Evolutionary conservation across 148 eudicot genomes (phyloP), one percentile per base, ranked within the genome.

Genomic region (Spergularia marina): DNA sequence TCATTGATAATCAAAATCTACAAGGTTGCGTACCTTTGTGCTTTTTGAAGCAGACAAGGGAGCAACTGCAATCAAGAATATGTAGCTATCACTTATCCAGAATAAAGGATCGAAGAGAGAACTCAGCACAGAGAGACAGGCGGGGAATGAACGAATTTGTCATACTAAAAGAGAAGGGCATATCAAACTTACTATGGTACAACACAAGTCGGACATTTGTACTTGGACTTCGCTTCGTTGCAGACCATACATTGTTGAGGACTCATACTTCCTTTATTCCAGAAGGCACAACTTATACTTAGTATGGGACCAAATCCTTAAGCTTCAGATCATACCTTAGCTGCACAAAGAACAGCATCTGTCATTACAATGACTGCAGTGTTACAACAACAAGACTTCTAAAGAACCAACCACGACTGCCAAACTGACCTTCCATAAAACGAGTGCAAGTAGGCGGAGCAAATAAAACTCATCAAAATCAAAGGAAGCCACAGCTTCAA

Each of bases 181-280:
- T 21, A 2, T 41, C 9, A 16, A 14, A 56, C 89, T 78, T 84
- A 91, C 97, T 91, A 91, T 69, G 89, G 93, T 49, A 88, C 44
- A 61, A 88, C 87, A 73, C 94, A 92, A 41, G 80, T 36, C 25
- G 97, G 92, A 68, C 97, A 92, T 77, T 92, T 92, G 87, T 92
- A 92, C 65, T 88, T 92, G 49, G 92, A 88, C 59, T 81, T 82
- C 39, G 92, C 89, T 76, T 89, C 88, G n/a, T 83, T 83, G 80
- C 97, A 91, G 18, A 90, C 88, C 78, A 78, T 47, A 79, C 94
- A 91, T n/a, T 75, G 85, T 34, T 72, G 88, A 7, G 85, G 74
- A 56, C 82, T 86, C 94, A 90, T 90, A 5, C 30, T 77, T 67
- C 47, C 39, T 68, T 54, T 81, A 34, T 13, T n/a, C 5, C n/a